Base-by-base conservation (phyloP, 331 rosid species). In the Spiraea crenata region DNA sequence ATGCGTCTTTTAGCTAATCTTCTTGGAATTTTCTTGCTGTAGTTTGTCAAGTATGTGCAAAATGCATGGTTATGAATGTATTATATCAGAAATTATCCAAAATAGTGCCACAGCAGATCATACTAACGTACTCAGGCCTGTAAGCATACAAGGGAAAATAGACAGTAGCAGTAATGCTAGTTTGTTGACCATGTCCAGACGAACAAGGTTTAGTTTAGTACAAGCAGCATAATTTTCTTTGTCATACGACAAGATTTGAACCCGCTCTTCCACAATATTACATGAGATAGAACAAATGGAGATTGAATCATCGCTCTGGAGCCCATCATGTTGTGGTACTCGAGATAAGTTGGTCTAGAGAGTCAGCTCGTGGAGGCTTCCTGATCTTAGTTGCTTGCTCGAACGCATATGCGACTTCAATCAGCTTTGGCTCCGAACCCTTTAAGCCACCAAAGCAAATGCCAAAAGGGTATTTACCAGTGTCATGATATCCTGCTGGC, bases 391-490 rank as follows among this genome's bases (percentile, higher is more conserved):
- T 70, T n/a, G 72, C 74, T 73, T 83, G 86, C 77, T 85, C 88
- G 66, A 88, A 88, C 39, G 40, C 87, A 73, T 77, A 81, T 40
- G 88, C 84, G 57, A 83, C 78, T 74, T 83, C 82, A 58, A 88
- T 88, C 40, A 88, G 63, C 65, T 73, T 77, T 4, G 88, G 88
- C 42, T 85, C 88, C 0, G 79, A 49, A 48, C 90, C 93, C 73
- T 83, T 80, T 39, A 85, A 65, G 2, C 90, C 93, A 57, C 90
- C 90, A 74, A 85, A 85, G 67, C 77, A 82, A 9, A 89, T 80
- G 8, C 96, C 96, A 75, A 84, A 76, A 47, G 96, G 92, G 80
- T 82, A 74, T 37, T 39, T 39, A 45, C 84, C 80, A 41, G 55
- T 3, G 9, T 50, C 64, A 34, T 65, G 82, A 74, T 84, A 86